Percentiles rank a stretch among this genome's conserved stretches.
phyloP scores from a whole-genome alignment of 352 stramenopile genomes.

The Pythium dissotocum region DNA sequence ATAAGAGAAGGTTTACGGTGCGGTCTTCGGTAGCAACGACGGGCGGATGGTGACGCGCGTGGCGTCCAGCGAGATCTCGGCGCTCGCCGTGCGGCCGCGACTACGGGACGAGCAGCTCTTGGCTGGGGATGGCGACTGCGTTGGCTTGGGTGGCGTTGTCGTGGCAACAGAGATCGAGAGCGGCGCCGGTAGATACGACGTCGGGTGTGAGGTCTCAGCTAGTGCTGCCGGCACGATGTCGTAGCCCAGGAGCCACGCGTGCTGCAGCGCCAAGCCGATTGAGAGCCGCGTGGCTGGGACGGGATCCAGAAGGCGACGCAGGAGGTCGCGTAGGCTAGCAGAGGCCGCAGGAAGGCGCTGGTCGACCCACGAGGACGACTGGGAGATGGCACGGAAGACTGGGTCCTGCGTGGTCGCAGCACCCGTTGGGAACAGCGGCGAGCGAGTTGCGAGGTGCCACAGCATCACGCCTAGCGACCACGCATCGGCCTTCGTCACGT shows the following conservation, averaged over 20 bases:
- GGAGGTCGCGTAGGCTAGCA: constrained; percentile 38
- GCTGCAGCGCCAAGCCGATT: constrained; percentile 46
- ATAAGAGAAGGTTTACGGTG: background rate
- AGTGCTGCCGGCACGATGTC: background rate
- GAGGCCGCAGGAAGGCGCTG: constrained; percentile 26
- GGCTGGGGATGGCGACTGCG: constrained; percentile 20
- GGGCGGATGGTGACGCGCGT: constrained; percentile 53
- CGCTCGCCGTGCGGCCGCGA: constrained; percentile 26
- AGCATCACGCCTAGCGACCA: constrained; percentile 78
- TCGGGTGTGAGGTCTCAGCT: background rate
- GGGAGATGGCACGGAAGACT: constrained; percentile 47
- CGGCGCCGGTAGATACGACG: background rate
- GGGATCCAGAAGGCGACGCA: constrained; percentile 52
- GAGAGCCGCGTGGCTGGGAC: constrained; percentile 49
- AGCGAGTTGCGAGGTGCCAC: constrained; percentile 64
- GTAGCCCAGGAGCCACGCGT: constrained; percentile 40
- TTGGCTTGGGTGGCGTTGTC: background rate
- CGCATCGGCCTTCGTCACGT: constrained; percentile 59
- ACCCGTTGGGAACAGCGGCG: constrained; percentile 43
- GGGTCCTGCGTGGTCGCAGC: constrained; percentile 43
- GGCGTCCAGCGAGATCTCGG: constrained; percentile 62
- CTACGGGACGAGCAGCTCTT: constrained; percentile 23
- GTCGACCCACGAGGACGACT: constrained; percentile 7
- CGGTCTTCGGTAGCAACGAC: constrained; percentile 4
- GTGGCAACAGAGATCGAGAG: background rate